Percentiles rank a stretch among this genome's conserved stretches.
phyloP scores from a whole-genome alignment of 73 alveolate species.

The Urostyla sp. region DNA sequence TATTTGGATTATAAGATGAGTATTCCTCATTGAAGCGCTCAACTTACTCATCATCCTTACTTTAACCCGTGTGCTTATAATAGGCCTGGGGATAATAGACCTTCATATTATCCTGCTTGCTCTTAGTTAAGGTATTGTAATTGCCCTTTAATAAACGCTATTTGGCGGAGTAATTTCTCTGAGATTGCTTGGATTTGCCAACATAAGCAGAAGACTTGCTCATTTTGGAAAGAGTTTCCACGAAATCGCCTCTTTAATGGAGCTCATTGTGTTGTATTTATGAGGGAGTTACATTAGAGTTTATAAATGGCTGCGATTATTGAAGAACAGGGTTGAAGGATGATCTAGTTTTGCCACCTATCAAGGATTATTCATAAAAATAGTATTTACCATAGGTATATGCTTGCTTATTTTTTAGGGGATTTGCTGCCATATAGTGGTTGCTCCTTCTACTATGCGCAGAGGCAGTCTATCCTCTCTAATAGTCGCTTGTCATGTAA shows the following conservation, averaged over 20 bases:
- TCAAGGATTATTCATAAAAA: not conserved
- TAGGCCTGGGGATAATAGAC: constrained; percentile 13
- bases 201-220: constrained; percentile 60
- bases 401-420: constrained; percentile 36
- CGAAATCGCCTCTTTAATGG: too few species aligned
- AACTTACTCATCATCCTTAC: too few species aligned
- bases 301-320: too few species aligned
- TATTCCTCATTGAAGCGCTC: constrained; percentile 45
- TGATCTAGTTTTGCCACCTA: constrained; percentile 46
- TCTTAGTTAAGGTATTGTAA: not conserved
- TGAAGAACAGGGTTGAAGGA: too few species aligned
- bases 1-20: not conserved
- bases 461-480: not conserved
- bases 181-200: constrained; percentile 27
- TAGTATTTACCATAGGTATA: constrained; percentile 20
- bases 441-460: not conserved
- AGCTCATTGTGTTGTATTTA: too few species aligned
- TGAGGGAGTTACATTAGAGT: too few species aligned
- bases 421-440: not conserved
- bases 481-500: too few species aligned
- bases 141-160: too few species aligned
- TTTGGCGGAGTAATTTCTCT: constrained; percentile 10
- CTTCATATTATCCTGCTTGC: not conserved
- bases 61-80: constrained; percentile 17
- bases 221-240: not conserved